Conservation (phyloP, 345 rosid species). For the Carallia pectinifolia region DNA sequence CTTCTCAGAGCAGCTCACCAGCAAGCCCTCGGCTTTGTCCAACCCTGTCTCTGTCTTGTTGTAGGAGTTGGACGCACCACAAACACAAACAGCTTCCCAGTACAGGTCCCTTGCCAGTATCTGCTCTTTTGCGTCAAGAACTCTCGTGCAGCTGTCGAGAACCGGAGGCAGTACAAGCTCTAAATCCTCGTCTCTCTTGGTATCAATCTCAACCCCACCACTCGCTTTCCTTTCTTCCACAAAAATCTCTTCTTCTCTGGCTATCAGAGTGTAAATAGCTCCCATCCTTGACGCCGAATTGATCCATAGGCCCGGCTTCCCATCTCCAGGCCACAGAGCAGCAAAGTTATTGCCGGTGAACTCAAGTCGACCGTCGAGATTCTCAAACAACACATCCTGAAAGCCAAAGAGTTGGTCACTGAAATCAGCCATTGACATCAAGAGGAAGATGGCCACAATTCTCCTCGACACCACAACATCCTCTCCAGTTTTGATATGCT, state of each 20-base stretch:
- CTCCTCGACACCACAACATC: slow-evolving; percentile 67
- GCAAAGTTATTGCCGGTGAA: slow-evolving; percentile 52
- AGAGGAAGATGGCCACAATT: slow-evolving; percentile 54
- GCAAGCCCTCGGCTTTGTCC: slow-evolving; percentile 51
- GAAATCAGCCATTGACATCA: slow-evolving; percentile 93
- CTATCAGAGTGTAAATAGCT: slow-evolving; percentile 58
- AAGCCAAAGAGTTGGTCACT: slow-evolving; percentile 84
- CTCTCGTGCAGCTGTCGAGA: slow-evolving; percentile 53
- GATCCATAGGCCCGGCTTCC: slow-evolving; percentile 89
- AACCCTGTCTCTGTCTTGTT: slow-evolving; percentile 23
- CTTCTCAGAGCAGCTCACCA: slow-evolving; percentile 49
- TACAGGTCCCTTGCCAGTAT: slow-evolving; percentile 60
- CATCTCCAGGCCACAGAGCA: slow-evolving; percentile 88
- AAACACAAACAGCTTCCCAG: slow-evolving; percentile 79
- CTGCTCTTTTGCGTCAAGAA: slow-evolving; percentile 57
- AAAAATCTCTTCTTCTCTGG: slow-evolving; percentile 75
- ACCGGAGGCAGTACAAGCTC: slow-evolving; percentile 81
- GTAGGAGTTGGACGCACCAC: slow-evolving; percentile 28
- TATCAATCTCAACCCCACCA: slow-evolving; percentile 32
- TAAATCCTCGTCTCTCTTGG: slow-evolving; percentile 60
- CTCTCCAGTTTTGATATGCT: slow-evolving; percentile 78
- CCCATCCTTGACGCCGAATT: slow-evolving; percentile 78
- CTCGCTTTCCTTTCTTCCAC: slow-evolving; percentile 47
- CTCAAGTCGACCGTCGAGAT: slow-evolving; percentile 61
- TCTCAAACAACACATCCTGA: slow-evolving; percentile 65